A percentile compares a stretch with the other conserved stretches of the same genome.
phyloP scores from a whole-genome alignment of 768 basidiomycete genomes.

The Infundibulicybe gibba region DNA sequence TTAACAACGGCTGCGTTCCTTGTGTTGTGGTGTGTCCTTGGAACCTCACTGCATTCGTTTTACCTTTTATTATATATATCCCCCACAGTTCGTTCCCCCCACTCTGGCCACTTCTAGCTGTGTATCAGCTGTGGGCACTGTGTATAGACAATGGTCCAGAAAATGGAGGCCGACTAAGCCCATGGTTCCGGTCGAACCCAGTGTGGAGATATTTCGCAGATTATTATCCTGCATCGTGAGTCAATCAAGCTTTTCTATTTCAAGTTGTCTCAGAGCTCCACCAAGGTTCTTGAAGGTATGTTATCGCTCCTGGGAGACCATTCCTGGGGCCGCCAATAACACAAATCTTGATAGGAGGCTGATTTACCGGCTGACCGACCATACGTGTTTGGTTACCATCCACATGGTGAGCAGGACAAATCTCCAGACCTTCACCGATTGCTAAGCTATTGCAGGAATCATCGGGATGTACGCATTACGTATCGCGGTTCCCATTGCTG shows the following conservation, averaged over 20 bases:
- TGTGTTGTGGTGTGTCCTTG: constrained; percentile 66
- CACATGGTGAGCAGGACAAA: constrained; percentile 67
- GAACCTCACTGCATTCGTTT: not conserved
- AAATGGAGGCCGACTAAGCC: constrained; percentile 62
- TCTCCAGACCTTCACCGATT: not conserved
- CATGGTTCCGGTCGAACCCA: constrained; percentile 65
- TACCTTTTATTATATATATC: not conserved
- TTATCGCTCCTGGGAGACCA: constrained; percentile 1
- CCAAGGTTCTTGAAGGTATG: constrained; percentile 53
- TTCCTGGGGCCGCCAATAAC: constrained; percentile 2
- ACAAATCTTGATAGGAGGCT: constrained; percentile 56
- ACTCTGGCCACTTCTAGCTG: constrained; percentile 79
- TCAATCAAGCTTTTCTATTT: constrained; percentile 12
- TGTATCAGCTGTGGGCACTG: constrained; percentile 77
- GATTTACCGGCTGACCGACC: constrained; percentile 89
- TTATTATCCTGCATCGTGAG: constrained; percentile 87
- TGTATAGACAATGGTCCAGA: constrained; percentile 78
- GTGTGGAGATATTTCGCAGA: constrained; percentile 93
- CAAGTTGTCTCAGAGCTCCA: constrained; percentile 18
- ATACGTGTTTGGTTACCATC: constrained; percentile 98
- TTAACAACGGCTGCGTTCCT: constrained; percentile 66
- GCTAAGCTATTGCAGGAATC: constrained; percentile 54
- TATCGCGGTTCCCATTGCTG: not conserved
- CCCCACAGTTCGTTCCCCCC: constrained; percentile 74
- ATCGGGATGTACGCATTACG: constrained; percentile 82